Evolutionary conservation across 2,329 filamentous ascomycete species (phyloP).

Genomic region (Ambrosiella cleistominuta): DNA sequence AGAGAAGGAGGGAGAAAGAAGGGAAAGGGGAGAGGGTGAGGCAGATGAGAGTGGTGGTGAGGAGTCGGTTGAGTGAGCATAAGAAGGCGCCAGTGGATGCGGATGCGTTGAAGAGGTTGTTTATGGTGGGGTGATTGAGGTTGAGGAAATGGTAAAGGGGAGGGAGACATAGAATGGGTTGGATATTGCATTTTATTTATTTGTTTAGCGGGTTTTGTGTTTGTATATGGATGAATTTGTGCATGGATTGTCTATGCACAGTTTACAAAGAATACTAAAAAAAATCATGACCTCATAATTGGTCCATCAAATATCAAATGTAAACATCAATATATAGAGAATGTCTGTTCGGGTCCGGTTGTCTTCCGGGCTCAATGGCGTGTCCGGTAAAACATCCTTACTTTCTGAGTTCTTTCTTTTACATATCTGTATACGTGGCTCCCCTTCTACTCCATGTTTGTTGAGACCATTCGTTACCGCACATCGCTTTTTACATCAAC

Average conservation of each 20-base stretch:
- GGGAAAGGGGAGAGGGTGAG: constrained; percentile 1
- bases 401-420: too few relatives aligned
- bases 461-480: too few relatives aligned
- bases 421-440: too few relatives aligned
- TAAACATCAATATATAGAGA: neutral
- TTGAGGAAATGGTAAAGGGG: neutral
- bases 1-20: constrained; percentile 9
- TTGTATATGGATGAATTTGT: neutral
- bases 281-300: too few relatives aligned
- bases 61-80: constrained; percentile 9
- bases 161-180: neutral
- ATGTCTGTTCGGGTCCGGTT: neutral
- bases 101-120: constrained; percentile 11
- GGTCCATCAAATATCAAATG: neutral
- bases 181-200: neutral
- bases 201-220: neutral
- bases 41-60: constrained; percentile 9
- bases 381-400: too few relatives aligned
- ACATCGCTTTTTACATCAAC: too few relatives aligned
- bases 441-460: too few relatives aligned
- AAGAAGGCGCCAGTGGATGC: constrained; percentile 11
- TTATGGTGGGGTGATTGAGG: constrained; percentile 6
- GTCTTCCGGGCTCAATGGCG: too few relatives aligned
- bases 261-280: too few relatives aligned
- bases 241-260: too few relatives aligned